Evolutionary conservation across 495 filamentous ascomycete species (phyloP).

Genomic region (Xylaria grammica): DNA sequence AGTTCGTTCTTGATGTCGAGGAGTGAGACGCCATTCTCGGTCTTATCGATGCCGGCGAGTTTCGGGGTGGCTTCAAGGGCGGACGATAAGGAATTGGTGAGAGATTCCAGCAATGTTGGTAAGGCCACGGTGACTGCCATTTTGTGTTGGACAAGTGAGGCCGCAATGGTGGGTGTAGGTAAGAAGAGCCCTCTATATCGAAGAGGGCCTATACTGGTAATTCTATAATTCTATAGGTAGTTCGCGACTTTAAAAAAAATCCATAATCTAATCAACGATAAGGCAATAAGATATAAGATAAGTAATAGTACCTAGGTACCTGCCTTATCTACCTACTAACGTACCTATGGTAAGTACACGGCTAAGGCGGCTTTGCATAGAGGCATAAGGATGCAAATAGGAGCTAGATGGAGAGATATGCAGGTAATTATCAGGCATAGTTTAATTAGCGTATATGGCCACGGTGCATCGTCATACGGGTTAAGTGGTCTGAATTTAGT

Average conservation of each 20-base stretch:
- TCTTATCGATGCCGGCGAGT: constrained; percentile 59
- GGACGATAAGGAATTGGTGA: constrained; percentile 66
- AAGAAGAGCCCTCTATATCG: not conserved
- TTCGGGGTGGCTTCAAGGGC: constrained; percentile 67
- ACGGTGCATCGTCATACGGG: not conserved
- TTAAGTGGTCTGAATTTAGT: not conserved
- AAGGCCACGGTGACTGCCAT: constrained; percentile 59
- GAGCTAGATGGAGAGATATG: too few species aligned
- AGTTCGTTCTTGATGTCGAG: constrained; percentile 95
- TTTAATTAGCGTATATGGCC: not conserved
- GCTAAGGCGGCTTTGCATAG: not conserved
- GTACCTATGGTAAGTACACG: not conserved
- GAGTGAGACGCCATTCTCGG: constrained; percentile 87
- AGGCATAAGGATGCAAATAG: not conserved
- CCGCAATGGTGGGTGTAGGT: not conserved
- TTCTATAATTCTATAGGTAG: too few species aligned
- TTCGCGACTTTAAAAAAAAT: too few species aligned
- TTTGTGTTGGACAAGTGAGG: not conserved
- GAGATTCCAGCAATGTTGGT: constrained; percentile 63
- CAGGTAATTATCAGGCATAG: not conserved
- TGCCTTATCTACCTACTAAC: too few species aligned
- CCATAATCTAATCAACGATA: too few species aligned
- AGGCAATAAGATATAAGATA: too few species aligned
- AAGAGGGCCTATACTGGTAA: too few species aligned
- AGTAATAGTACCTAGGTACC: too few species aligned